A percentile compares a stretch with the other conserved stretches of the same genome.
phyloP scores from a whole-genome alignment of 306 rosid species.

The Trichosanthes truncata region DNA sequence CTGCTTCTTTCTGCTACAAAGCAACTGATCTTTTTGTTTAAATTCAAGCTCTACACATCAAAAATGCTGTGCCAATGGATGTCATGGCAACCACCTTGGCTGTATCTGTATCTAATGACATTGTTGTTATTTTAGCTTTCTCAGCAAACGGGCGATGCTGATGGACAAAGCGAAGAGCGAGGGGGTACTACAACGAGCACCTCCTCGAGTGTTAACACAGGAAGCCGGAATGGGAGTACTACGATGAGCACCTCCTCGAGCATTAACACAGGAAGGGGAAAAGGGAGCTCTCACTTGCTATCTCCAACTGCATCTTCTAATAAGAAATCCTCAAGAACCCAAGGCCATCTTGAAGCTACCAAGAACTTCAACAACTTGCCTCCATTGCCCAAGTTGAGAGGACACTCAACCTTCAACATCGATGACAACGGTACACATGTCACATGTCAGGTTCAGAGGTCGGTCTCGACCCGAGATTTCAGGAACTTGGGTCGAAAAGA shows the following conservation, averaged over 20 bases:
- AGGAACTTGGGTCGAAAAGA: slow-evolving; percentile 25
- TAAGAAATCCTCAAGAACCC: slow-evolving; percentile 20
- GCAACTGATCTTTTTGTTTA: neutral
- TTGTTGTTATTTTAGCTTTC: slow-evolving; percentile 28
- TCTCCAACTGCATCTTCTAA: slow-evolving; percentile 23
- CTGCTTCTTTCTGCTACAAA: neutral
- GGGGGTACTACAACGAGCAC: slow-evolving; percentile 22
- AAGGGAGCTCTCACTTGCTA: slow-evolving; percentile 30
- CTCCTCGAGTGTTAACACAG: slow-evolving; percentile 36
- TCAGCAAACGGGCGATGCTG: slow-evolving; percentile 15
- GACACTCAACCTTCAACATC: slow-evolving; percentile 13
- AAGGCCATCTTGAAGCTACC: slow-evolving; percentile 15
- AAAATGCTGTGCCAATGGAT: neutral
- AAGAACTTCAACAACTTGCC: slow-evolving; percentile 26
- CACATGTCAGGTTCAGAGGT: slow-evolving; percentile 38
- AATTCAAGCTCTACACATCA: neutral
- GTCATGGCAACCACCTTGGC: neutral
- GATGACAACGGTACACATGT: slow-evolving; percentile 25
- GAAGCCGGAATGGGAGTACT: slow-evolving; percentile 17
- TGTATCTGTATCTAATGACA: neutral
- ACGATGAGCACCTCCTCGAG: slow-evolving; percentile 39
- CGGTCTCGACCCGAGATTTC: slow-evolving; percentile 60
- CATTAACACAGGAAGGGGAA: slow-evolving; percentile 24
- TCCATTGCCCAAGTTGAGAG: slow-evolving; percentile 41
- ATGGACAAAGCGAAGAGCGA: slow-evolving; percentile 32